These are phyloP conservation scores for Phytophthora cryptogea DNA, from an alignment of 352 stramenopile species.

Conservation along the genomic window DNA sequence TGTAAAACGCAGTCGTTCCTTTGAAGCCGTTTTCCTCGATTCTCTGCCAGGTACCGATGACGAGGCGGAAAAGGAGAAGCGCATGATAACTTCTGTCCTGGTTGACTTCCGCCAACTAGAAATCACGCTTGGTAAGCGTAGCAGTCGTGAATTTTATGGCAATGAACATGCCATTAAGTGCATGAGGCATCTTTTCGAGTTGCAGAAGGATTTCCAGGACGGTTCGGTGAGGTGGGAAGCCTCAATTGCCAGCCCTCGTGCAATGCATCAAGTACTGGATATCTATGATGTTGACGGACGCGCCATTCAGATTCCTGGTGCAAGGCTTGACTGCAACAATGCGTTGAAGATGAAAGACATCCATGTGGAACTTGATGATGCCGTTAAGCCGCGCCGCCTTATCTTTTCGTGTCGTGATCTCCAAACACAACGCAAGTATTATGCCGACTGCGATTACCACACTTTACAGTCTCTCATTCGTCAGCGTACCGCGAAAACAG, in stretches of 20 bases:
- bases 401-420: conserved; percentile 61
- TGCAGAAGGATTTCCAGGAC: conserved; percentile 3
- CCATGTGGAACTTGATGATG: conserved; percentile 49
- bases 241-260: conserved; percentile 18
- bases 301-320: conserved; percentile 15
- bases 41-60: conserved; percentile 2
- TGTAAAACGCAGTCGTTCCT: conserved; percentile 26
- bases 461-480: conserved; percentile 32
- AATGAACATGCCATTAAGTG: conserved; percentile 1
- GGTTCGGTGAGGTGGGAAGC: conserved; percentile 9
- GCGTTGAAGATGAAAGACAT: conserved; percentile 38
- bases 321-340: conserved; percentile 5
- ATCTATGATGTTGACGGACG: conserved; percentile 14
- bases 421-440: conserved; percentile 50
- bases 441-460: conserved; percentile 48
- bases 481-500: neutral
- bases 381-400: conserved; percentile 42
- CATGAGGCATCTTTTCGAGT: conserved; percentile 20
- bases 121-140: conserved; percentile 25
- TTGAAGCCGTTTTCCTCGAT: conserved; percentile 15
- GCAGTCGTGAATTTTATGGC: conserved; percentile 6
- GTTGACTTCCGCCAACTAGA: conserved; percentile 39
- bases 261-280: conserved; percentile 13
- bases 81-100: conserved; percentile 26
- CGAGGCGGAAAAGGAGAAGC: conserved; percentile 28